These are phyloP conservation scores for Cucumis melo DNA, from an alignment of 306 rosid genomes.

Conservation along the genomic window DNA sequence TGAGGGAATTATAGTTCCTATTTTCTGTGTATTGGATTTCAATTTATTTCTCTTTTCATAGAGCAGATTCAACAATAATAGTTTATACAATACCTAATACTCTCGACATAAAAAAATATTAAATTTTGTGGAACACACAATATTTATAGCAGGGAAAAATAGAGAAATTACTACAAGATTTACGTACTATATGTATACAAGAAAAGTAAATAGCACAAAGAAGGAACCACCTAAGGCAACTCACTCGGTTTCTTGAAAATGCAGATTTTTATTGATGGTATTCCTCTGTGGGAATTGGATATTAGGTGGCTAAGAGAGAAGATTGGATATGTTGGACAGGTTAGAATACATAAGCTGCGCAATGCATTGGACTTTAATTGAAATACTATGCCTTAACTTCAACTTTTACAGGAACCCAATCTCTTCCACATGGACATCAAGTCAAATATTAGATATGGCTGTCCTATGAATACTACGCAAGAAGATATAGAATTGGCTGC, in stretches of 20 bases:
- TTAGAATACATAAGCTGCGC: constrained; percentile 7
- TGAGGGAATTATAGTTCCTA: background rate
- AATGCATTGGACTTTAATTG: background rate
- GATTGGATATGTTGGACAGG: constrained; percentile 35
- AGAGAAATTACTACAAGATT: background rate
- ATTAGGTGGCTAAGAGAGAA: constrained; percentile 34
- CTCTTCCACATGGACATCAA: constrained; percentile 29
- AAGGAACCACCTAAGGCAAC: background rate
- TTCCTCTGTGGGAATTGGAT: constrained; percentile 26
- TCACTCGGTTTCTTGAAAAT: background rate
- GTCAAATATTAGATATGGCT: constrained; percentile 32
- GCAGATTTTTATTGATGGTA: constrained; percentile 30
- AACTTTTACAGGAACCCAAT: constrained; percentile 34
- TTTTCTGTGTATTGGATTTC: background rate
- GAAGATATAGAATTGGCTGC: constrained; percentile 37
- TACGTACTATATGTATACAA: background rate
- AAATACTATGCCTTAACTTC: constrained; percentile 3
- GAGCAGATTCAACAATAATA: background rate
- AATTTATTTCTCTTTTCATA: background rate
- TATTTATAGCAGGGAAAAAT: background rate
- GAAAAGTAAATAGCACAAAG: background rate
- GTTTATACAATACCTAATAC: background rate
- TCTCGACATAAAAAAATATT: background rate
- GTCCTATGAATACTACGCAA: constrained; percentile 14
- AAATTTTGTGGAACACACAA: background rate